Base-by-base conservation (phyloP, 2,329 filamentous ascomycete genomes). In the Clarireedia paspali region DNA sequence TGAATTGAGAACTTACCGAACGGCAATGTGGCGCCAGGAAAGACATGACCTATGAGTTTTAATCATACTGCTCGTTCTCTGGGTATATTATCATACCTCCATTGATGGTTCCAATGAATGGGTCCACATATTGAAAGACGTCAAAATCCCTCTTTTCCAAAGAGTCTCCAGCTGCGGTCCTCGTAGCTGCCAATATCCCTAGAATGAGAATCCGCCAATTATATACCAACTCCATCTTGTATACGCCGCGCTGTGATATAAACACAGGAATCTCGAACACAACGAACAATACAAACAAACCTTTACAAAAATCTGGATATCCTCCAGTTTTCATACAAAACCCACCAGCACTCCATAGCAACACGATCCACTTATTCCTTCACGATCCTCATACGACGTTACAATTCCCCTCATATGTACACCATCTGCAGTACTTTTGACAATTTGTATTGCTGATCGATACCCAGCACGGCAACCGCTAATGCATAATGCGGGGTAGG, bases 61-160 rank as follows among this genome's bases (percentile, higher is more conserved):
- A 30, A 30, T 30, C 10, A 30, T 0, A 30, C 27, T 30, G 27
- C 27, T 30, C 27, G 7, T 10, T 30, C 27, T 3, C 10, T 7
- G 27, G 27, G 10, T 2, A 4, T 40, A 7, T 40, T 40, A 15
- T 10, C 44, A 23, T 39, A 42, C 79, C 79, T 69, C 77, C 79
- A 66, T 78, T 76, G 4, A 70, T 73, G 15, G 77, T 79, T 27
- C 79, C 79, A 57, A 82, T 81, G 5, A 82, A 70, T 7, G 77
- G 79, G 64, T 82, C 69, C 24, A 77, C 66, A 62, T 71, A 73
- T 44, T 72, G 62, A 30, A 77, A 64, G 5, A 72, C 66, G 60
- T 75, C 70, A 38, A 64, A 67, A 15, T 46, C 47, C 2, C 20
- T 12, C 2, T 59, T 59, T 10, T 58, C 46, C 23, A 45, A 23